phyloP scores from a whole-genome alignment of 208 protist genomes.

The Porcisia deanei region DNA sequence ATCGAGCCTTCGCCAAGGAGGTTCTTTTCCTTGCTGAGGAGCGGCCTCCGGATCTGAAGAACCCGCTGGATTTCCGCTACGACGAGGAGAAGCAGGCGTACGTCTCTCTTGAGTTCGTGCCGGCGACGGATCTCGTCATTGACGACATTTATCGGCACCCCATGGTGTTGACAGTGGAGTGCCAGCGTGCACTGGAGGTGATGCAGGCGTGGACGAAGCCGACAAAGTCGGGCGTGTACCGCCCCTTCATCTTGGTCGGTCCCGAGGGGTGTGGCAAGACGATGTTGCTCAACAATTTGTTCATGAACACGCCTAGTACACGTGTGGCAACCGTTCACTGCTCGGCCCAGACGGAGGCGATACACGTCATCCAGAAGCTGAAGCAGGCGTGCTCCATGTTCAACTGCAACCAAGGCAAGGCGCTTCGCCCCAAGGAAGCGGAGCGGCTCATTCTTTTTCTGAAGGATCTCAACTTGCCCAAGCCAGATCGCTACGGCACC shows the following conservation, averaged over 20 bases:
- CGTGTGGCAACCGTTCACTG: slow-evolving; percentile 95
- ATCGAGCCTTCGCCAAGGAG: slow-evolving; percentile 89
- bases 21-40: slow-evolving; percentile 90
- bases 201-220: slow-evolving; percentile 93
- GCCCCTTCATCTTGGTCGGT: slow-evolving; percentile 96
- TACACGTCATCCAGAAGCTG: slow-evolving; percentile 97
- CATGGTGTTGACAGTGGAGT: slow-evolving; percentile 94
- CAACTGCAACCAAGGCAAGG: slow-evolving; percentile 93
- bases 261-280: slow-evolving; percentile 97
- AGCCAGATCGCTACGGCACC: slow-evolving; percentile 98
- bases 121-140: slow-evolving; percentile 63
- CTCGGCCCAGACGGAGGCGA: slow-evolving; percentile 94
- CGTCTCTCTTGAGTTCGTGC: slow-evolving; percentile 77
- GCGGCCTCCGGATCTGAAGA: slow-evolving; percentile 75
- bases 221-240: slow-evolving; percentile 63
- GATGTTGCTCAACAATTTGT: slow-evolving; percentile 93
- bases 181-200: slow-evolving; percentile 91
- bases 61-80: slow-evolving; percentile 90
- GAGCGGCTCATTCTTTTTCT: slow-evolving; percentile 96
- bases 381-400: slow-evolving; percentile 93
- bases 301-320: slow-evolving; percentile 65
- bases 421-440: slow-evolving; percentile 95
- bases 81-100: slow-evolving; percentile 67
- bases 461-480: slow-evolving; percentile 98
- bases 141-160: slow-evolving; percentile 86